Base-by-base conservation (phyloP, 495 filamentous ascomycete species). In the Penicillium psychrofluorescens region DNA sequence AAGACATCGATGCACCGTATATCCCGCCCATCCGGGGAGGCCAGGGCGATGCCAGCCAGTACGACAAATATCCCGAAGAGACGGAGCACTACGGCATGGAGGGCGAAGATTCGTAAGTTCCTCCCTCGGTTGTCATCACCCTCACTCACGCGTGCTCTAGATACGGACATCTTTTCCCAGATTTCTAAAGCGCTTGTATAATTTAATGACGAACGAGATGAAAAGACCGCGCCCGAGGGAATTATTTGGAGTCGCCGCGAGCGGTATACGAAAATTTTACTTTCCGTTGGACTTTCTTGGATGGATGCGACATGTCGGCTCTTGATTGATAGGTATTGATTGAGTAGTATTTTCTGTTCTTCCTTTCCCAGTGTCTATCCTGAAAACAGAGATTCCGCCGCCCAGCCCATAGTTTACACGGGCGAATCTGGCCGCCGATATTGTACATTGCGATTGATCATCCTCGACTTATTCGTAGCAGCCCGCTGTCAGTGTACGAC, bases 1-100 rank as follows among this genome's bases (percentile, higher is more conserved):
- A 95, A 70, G 94, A 98, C 56, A 98, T 98, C 45, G 92, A 98
- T 66, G 94, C 92, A 35, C 92, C 92, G 6, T 98, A 98, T 61
- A 90, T 95, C 36, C 92, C 92, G n/a, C 92, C 92, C 0, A 90
- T 98, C 27, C 81, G 86, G 54, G 89, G 87, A 22, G 92, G 92
- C 39, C 81, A 88, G 29, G 92, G 92, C 42, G 92, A 98, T 71
- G 85, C 92, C 29, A 96, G 90, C 66, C 89, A 95, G 66, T 98
- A 97, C 55, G 92, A 98, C 67, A 87, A 86, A 59, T 98, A 98
- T 67, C 89, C 92, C 2, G 92, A 98, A 68, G 92, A 98, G 61
- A 86, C 86, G 38, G 92, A 98, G 64, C 76, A 80, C 52, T 98
- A 98, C 58, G 90, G 90, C 36, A 66, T 75, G 40, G 66, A 66